phyloP scores from a whole-genome alignment of 176 grass and related monocot genomes.

The Triticum timopheevii region DNA sequence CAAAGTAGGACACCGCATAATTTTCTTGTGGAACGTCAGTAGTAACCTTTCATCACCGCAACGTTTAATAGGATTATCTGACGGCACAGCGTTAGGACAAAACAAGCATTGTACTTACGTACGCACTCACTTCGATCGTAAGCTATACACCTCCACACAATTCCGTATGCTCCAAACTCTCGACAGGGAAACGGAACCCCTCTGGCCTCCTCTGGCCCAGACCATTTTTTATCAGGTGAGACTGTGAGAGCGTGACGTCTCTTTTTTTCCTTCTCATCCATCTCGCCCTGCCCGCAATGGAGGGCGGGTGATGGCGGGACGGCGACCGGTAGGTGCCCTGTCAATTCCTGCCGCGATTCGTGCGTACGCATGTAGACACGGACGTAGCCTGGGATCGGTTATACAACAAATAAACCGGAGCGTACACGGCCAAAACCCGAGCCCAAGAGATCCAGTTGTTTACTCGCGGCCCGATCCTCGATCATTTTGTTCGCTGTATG shows the following conservation, averaged over 20 bases:
- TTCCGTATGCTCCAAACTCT: slow-evolving; percentile 6
- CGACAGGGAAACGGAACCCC: background rate
- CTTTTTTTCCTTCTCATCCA: background rate
- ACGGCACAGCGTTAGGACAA: background rate
- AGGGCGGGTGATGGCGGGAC: background rate
- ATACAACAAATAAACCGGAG: background rate
- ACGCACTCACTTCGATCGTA: background rate
- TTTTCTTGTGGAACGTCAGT: background rate
- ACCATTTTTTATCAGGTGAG: background rate
- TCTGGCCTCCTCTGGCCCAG: background rate
- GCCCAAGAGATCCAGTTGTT: background rate
- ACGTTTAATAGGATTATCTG: background rate
- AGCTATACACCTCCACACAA: background rate
- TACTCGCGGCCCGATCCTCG: background rate
- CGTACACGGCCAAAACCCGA: background rate
- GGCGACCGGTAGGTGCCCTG: slow-evolving; percentile 35
- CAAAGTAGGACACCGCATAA: background rate
- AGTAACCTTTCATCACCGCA: background rate
- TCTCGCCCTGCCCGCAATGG: background rate
- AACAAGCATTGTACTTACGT: background rate
- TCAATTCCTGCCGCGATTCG: slow-evolving; percentile 27
- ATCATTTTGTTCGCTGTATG: background rate
- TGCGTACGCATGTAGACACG: slow-evolving; percentile 21
- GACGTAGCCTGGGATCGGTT: background rate
- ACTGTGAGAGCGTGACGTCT: background rate